A percentile compares a stretch with the other conserved stretches of the same genome.
These are phyloP conservation scores for Sporobolomyces phaffii DNA, from an alignment of 768 basidiomycete species.

Conservation along the genomic window DNA sequence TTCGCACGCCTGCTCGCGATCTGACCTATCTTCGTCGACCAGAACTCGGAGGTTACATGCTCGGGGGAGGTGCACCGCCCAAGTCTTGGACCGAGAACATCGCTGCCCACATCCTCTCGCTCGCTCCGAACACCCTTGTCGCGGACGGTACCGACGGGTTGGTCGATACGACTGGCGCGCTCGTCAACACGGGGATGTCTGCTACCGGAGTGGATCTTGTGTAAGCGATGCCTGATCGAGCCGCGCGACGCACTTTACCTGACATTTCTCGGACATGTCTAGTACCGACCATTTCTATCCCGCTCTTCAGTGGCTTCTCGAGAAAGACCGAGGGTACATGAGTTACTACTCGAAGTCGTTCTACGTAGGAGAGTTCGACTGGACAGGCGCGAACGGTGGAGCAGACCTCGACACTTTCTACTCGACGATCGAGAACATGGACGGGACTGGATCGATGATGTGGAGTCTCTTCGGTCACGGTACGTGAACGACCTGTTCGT, in stretches of 20 bases:
- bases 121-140: slow-evolving; percentile 44
- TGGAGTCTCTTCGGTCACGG: slow-evolving; percentile 45
- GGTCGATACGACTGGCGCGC: slow-evolving; percentile 31
- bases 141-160: slow-evolving; percentile 43
- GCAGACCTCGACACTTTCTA: slow-evolving; percentile 36
- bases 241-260: neutral
- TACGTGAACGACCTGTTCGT: neutral
- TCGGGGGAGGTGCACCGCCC: slow-evolving; percentile 43
- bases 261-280: neutral
- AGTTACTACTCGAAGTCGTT: slow-evolving; percentile 40
- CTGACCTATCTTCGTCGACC: too few relatives aligned
- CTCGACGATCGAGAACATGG: slow-evolving; percentile 27
- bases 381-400: slow-evolving; percentile 39
- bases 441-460: slow-evolving; percentile 41
- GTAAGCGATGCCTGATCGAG: slow-evolving; percentile 21
- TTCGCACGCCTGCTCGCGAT: too few relatives aligned
- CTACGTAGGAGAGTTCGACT: slow-evolving; percentile 45
- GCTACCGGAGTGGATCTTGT: slow-evolving; percentile 38
- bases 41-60: slow-evolving; percentile 42
- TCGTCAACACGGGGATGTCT: slow-evolving; percentile 33
- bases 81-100: slow-evolving; percentile 42
- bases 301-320: slow-evolving; percentile 34
- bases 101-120: slow-evolving; percentile 41
- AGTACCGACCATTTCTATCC: slow-evolving; percentile 41
- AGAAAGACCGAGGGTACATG: slow-evolving; percentile 31